Base-by-base conservation (phyloP, 1,139 yeast genomes). In the Yamadazyma mexicana region DNA sequence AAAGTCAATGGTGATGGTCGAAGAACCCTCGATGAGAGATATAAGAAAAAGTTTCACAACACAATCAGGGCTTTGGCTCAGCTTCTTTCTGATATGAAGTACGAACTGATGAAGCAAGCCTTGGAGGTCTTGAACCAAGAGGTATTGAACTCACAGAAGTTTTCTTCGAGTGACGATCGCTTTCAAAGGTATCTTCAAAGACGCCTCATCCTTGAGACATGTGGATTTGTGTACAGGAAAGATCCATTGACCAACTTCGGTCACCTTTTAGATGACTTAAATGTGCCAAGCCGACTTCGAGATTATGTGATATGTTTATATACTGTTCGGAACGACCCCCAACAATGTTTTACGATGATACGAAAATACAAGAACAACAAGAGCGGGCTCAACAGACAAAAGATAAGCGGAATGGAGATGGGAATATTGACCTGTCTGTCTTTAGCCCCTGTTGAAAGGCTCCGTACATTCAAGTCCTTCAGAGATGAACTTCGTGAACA, bases 41-140 rank as follows among this genome's bases (percentile, higher is more conserved):
- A 61, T 32, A 55, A 32, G 11, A 55, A 53, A 3, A 48, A 47
- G 22, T 59, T 63, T 37, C 66, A 59, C 44, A 56, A 58, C 38
- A 42, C 56, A 2, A 39, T 67, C 5, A 45, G 69, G 29, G 54
- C 64, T 4, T 37, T 64, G 17, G 65, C 60, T 1, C 70, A 66
- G 42, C 45, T 61, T n/a, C 32, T 66, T 6, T 60, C 72, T 1
- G 43, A 54, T n/a, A 40, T 62, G 8, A 28, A 15, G 9, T 46
- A 50, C 3, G 40, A 56, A 1, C 46, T 52, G 17, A 39, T 52
- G 1, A 9, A 25, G 11, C 5, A 16, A 2, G 35, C 39, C 5
- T 14, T 46, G 8, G 36, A 35, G 16, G 14, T 11, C 8, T 15
- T 44, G 10, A 30, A 24, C 26, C 6, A 12, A 8, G 30, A 5